These are phyloP conservation scores for Vigna mungo DNA, from an alignment of 306 rosid species.

Conservation along the genomic window DNA sequence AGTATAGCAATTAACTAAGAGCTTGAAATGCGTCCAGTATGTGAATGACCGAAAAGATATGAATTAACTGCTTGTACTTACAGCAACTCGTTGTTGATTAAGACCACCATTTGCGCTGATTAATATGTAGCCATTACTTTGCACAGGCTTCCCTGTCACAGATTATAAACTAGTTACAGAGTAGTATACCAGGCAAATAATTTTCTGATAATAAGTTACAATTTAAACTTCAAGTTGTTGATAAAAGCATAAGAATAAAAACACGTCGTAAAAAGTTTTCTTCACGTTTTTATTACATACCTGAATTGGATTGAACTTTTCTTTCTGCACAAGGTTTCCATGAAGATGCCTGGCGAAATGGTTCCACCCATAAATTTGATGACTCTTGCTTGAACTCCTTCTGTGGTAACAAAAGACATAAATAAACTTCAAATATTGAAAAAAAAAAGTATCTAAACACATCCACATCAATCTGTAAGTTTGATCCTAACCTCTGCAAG, in stretches of 20 bases:
- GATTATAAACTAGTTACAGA: slow-evolving; percentile 30
- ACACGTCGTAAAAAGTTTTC: slow-evolving; percentile 13
- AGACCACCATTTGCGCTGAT: slow-evolving; percentile 99
- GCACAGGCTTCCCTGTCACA: slow-evolving; percentile 60
- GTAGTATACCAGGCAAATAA: neutral
- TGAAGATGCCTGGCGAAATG: slow-evolving; percentile 58
- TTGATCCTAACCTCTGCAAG: slow-evolving; percentile 71
- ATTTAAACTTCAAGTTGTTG: slow-evolving; percentile 2
- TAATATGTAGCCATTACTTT: slow-evolving; percentile 80
- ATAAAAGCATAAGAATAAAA: slow-evolving; percentile 13
- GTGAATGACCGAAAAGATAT: slow-evolving; percentile 19
- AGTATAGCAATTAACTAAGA: neutral
- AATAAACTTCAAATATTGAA: neutral
- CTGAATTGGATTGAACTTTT: slow-evolving; percentile 50
- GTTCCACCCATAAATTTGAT: slow-evolving; percentile 74
- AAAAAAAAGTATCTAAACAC: neutral
- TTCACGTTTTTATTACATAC: slow-evolving; percentile 44
- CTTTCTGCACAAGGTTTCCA: slow-evolving; percentile 90
- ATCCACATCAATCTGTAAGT: slow-evolving; percentile 13
- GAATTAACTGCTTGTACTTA: slow-evolving; percentile 53
- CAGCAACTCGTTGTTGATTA: slow-evolving; percentile 98
- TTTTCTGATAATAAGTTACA: neutral
- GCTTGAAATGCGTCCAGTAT: neutral
- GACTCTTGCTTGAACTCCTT: slow-evolving; percentile 72
- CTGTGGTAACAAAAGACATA: slow-evolving; percentile 48